These are phyloP conservation scores for Linaria vulgaris DNA, from an alignment of 257 asterid genomes.

Conservation along the genomic window DNA sequence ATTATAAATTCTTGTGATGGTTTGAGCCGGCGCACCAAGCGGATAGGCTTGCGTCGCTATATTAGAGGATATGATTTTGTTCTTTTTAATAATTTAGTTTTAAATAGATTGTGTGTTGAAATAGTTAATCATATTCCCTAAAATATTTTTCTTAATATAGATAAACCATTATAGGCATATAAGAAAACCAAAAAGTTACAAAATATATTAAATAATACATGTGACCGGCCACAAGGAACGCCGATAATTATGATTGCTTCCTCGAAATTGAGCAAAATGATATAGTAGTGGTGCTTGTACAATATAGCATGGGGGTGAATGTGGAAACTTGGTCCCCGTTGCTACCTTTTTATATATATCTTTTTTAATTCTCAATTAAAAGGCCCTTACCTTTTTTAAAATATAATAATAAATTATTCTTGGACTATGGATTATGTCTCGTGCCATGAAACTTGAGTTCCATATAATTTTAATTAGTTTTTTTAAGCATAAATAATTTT, in stretches of 20 bases:
- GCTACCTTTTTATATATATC: background rate
- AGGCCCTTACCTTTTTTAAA: background rate
- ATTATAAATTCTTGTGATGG: too few relatives aligned
- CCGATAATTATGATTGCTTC: background rate
- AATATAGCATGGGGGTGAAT: background rate
- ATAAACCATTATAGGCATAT: too few relatives aligned
- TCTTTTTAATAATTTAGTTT: too few relatives aligned
- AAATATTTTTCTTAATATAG: too few relatives aligned
- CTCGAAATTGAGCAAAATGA: conserved; percentile 1
- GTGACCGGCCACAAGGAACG: conserved; percentile 7
- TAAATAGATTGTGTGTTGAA: too few relatives aligned
- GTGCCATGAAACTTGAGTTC: background rate
- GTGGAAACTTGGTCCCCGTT: conserved; percentile 16
- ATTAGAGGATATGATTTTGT: too few relatives aligned
- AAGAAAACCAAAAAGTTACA: too few relatives aligned
- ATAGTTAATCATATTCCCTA: too few relatives aligned
- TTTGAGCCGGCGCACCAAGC: too few relatives aligned
- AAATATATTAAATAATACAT: conserved; percentile 9
- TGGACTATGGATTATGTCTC: background rate
- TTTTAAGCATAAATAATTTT: too few relatives aligned
- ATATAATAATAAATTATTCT: background rate
- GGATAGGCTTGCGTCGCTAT: too few relatives aligned
- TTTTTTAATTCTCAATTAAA: too few relatives aligned
- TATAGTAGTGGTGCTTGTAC: background rate
- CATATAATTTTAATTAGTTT: background rate